phyloP scores from a whole-genome alignment of 768 basidiomycete species.

The Pleurotus cornucopiae region DNA sequence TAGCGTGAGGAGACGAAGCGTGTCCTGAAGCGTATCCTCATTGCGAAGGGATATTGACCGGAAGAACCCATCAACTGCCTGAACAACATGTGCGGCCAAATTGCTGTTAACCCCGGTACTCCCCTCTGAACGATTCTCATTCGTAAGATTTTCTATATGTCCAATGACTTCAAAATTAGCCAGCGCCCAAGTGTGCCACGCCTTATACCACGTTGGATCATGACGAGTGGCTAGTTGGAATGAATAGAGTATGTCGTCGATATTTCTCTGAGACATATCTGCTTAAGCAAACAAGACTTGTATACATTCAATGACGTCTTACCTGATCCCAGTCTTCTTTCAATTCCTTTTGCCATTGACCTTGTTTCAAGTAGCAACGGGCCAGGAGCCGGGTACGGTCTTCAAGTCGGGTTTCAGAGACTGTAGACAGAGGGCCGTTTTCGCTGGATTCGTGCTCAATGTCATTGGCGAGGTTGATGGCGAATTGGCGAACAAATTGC shows the following conservation, averaged over 20 bases:
- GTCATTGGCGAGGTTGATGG: constrained; percentile 70
- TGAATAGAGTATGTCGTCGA: constrained; percentile 77
- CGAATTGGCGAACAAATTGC: constrained; percentile 79
- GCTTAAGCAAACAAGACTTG: too few relatives aligned
- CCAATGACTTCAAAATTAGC: constrained; percentile 93
- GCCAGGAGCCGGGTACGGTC: constrained; percentile 85
- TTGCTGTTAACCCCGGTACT: constrained; percentile 55
- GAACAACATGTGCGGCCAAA: constrained; percentile 81
- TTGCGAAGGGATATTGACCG: constrained; percentile 88
- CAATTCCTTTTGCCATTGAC: constrained; percentile 87
- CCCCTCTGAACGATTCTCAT: constrained; percentile 39
- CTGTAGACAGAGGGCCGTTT: constrained; percentile 23
- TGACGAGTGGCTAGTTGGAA: constrained; percentile 87
- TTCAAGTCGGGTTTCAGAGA: constrained; percentile 55
- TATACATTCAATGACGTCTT: constrained; percentile 22
- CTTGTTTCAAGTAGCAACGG: constrained; percentile 93
- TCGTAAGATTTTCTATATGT: constrained; percentile 61
- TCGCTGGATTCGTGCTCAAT: constrained; percentile 47
- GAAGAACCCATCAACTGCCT: constrained; percentile 94
- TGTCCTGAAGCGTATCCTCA: constrained; percentile 91
- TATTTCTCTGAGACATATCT: constrained; percentile 51
- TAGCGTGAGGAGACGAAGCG: constrained; percentile 83
- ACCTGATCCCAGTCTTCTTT: constrained; percentile 79
- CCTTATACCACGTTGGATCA: constrained; percentile 95
- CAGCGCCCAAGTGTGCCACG: constrained; percentile 98